Conservation (phyloP, 805 yeast species). For the Saturnispora bothae region DNA sequence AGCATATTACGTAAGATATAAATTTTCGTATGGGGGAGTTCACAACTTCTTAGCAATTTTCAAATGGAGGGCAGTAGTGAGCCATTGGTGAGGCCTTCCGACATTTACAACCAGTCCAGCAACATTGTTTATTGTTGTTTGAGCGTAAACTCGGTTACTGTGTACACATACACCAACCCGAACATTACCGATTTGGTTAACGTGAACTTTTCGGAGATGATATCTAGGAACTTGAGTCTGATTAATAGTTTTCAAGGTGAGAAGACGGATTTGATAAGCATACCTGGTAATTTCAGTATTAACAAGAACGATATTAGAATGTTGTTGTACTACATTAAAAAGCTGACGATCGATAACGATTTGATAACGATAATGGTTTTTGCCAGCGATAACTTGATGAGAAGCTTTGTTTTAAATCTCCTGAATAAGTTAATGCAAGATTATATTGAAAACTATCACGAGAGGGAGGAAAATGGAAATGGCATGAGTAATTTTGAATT, state of each 20-base stretch:
- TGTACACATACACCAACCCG: conserved; percentile 46
- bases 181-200: conserved; percentile 31
- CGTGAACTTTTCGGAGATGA: conserved; percentile 42
- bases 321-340: conserved; percentile 40
- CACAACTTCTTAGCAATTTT: too few relatives aligned
- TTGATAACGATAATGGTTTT: conserved; percentile 42
- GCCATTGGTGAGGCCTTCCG: not conserved
- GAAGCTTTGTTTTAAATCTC: conserved; percentile 35
- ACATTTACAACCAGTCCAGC: too few relatives aligned
- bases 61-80: not conserved
- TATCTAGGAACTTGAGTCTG: conserved; percentile 43
- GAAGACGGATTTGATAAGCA: conserved; percentile 20
- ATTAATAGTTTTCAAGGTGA: conserved; percentile 37
- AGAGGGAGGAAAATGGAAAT: conserved; percentile 12
- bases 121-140: conserved; percentile 22
- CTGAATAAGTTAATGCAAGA: conserved; percentile 42
- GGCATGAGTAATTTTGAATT: conserved; percentile 29
- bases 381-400: conserved; percentile 34
- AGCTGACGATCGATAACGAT: conserved; percentile 33
- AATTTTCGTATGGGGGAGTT: too few relatives aligned
- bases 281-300: conserved; percentile 16
- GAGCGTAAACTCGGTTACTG: conserved; percentile 43
- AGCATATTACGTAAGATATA: too few relatives aligned
- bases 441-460: conserved; percentile 24
- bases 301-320: conserved; percentile 18